phyloP scores from a whole-genome alignment of 441 rosid genomes.

The Adansonia gregorii region DNA sequence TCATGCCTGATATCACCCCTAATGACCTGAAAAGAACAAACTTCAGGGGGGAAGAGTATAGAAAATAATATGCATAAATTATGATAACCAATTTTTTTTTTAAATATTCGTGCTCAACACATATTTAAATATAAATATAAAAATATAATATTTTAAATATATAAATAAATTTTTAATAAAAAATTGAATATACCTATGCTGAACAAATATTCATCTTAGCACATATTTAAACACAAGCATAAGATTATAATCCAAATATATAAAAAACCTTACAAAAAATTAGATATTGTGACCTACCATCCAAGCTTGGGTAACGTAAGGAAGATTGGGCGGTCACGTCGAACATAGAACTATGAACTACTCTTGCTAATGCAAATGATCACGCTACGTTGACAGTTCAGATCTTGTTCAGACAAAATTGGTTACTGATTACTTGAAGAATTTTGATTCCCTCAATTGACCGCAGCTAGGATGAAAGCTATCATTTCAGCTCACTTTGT shows the following conservation, averaged over 20 bases:
- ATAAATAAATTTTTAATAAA: no score
- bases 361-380: background rate
- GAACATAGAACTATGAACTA: background rate
- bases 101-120: no score
- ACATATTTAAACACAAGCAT: no score
- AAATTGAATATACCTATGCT: no score
- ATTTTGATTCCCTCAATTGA: background rate
- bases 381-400: background rate
- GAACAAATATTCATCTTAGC: no score
- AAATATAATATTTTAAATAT: no score
- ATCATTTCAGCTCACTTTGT: background rate
- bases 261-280: no score
- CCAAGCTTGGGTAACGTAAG: no score
- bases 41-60: background rate
- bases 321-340: background rate
- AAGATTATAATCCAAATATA: no score
- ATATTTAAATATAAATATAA: no score
- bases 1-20: conserved; percentile 82
- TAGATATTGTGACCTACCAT: no score
- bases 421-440: background rate
- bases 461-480: background rate
- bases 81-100: no score
- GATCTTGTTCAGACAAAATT: background rate
- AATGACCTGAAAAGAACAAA: conserved; percentile 50
- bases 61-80: background rate